Evolutionary conservation across 2,329 filamentous ascomycete genomes (phyloP), one percentile per base, ranked within the genome.

Genomic region (Fusarium euwallaceae): DNA sequence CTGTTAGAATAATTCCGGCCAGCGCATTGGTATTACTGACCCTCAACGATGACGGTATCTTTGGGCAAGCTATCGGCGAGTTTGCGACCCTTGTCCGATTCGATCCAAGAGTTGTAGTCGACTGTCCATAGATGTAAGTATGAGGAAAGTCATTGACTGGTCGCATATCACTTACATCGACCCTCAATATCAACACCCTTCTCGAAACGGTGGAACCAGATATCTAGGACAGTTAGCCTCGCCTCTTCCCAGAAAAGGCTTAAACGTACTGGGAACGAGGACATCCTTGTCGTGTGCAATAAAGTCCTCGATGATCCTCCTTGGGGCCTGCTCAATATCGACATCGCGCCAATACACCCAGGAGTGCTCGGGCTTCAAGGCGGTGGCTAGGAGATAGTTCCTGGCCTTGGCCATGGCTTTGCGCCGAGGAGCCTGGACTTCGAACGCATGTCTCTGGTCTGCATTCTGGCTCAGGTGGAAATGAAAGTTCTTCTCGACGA

Each of bases 331-430:
- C 56, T 94, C 92, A 78, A 99, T 98, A 83, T 99, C 97, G 60
- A 98, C 95, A 82, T 99, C 97, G 70, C 97, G 91, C 97, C 97
- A 99, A 83, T 98, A 98, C 10, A 98, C 95, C 97, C 97, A 99
- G 10, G 95, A 96, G 82, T 99, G 97, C 71, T 98, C 95, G 0
- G 95, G 92, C 86, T 97, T 97, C 79, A 99, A 82, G 4, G 97
- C 93, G 0, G 94, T 88, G 36, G 92, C 90, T 2, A 99, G 90
- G 22, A 99, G 88, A 83, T 97, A 99, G 83, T 99, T 99, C 78
- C 97, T 91, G 32, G 97, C 97, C 76, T 89, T 92, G 55, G 93
- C 97, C 90, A 99, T 95, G 39, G 93, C 91, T 85, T 96, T 98
- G 75, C 97, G 92, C 73, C 97, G 91, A 7, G 96, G 95, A 2